phyloP scores from a whole-genome alignment of 208 protist species.

The Trypanosoma rangeli region DNA sequence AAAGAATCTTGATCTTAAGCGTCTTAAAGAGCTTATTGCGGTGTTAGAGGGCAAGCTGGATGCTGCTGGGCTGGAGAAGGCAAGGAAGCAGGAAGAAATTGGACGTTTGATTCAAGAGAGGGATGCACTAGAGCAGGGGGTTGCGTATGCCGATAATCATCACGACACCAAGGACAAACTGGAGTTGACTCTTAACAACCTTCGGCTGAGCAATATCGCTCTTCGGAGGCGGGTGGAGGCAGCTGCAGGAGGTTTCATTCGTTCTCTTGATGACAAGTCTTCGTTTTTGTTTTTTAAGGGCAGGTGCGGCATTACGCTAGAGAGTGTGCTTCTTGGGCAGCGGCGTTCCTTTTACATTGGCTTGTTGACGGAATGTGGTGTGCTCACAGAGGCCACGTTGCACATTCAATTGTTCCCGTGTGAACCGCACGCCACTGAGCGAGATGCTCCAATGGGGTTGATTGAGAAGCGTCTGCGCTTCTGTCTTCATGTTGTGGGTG shows the following conservation, averaged over 20 bases:
- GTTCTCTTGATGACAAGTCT: constrained; percentile 48
- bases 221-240: constrained; percentile 60
- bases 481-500: constrained; percentile 68
- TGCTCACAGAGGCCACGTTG: constrained; percentile 42
- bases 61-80: constrained; percentile 23
- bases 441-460: constrained; percentile 35
- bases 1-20: constrained; percentile 68
- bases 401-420: constrained; percentile 63
- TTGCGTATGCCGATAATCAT: constrained; percentile 29
- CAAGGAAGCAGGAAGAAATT: constrained; percentile 40
- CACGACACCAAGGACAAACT: constrained; percentile 27
- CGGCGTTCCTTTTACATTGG: constrained; percentile 37
- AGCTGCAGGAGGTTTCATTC: constrained; percentile 33
- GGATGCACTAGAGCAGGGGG: constrained; percentile 39
- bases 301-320: constrained; percentile 45
- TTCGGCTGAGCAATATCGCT: constrained; percentile 57
- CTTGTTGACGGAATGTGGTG: constrained; percentile 44
- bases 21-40: constrained; percentile 52
- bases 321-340: constrained; percentile 48
- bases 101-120: constrained; percentile 45
- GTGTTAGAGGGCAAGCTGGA: constrained; percentile 56
- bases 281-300: constrained; percentile 69
- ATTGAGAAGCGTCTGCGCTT: constrained; percentile 54
- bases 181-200: constrained; percentile 34
- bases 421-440: constrained; percentile 4